Evolutionary conservation across 495 filamentous ascomycete genomes (phyloP).

Genomic region (Aeminium ludgeri): DNA sequence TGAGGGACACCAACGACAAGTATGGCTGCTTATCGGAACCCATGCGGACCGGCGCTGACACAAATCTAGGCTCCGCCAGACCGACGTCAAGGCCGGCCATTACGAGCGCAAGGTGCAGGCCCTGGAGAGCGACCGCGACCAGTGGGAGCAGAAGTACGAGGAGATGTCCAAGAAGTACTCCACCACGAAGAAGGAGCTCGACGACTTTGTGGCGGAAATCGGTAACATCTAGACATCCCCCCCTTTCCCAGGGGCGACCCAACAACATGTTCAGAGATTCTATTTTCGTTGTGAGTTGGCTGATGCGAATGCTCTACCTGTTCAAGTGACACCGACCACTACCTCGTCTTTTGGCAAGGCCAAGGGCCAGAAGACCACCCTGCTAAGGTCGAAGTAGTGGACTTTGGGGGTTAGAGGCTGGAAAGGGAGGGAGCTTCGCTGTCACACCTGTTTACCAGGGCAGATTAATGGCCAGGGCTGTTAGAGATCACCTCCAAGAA

Average conservation of each 20-base stretch:
- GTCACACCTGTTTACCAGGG: neutral
- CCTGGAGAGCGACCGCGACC: conserved; percentile 69
- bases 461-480: no score
- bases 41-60: conserved; percentile 5
- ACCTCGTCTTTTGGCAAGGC: conserved; percentile 4
- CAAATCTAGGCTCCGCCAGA: conserved; percentile 68
- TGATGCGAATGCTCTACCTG: neutral
- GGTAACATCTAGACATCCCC: conserved; percentile 56
- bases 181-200: conserved; percentile 73
- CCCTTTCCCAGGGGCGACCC: no score
- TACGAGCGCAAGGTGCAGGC: conserved; percentile 98
- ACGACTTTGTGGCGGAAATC: conserved; percentile 74
- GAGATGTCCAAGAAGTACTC: conserved; percentile 82
- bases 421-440: neutral
- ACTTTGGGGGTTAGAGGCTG: neutral
- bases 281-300: neutral
- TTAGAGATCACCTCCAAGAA: no score
- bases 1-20: conserved; percentile 97
- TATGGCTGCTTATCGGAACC: conserved; percentile 32
- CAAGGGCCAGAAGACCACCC: neutral
- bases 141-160: conserved; percentile 94
- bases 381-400: no score
- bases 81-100: conserved; percentile 97
- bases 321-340: conserved; percentile 3
- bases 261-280: no score